phyloP scores from a whole-genome alignment of 106 monocot species.

The Iris macrosiphon region DNA sequence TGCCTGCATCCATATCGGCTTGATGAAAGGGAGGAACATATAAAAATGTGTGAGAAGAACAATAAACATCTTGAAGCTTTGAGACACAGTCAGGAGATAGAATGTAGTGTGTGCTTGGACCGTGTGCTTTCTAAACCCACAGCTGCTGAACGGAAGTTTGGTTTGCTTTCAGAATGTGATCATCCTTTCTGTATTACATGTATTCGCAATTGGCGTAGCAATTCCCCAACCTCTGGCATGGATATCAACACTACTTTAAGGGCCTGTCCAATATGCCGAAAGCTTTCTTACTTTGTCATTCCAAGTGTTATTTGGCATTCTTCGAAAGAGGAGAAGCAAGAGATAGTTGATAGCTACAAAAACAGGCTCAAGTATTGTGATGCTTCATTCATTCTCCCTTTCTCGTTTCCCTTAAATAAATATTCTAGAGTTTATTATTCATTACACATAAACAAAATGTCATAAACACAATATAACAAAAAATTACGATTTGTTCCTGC shows the following conservation, averaged over 20 bases:
- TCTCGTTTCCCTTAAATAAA: not conserved
- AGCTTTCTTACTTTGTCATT: constrained; percentile 86
- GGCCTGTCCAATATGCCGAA: constrained; percentile 87
- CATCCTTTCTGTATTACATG: constrained; percentile 94
- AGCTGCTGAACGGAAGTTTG: constrained; percentile 85
- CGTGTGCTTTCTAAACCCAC: constrained; percentile 79
- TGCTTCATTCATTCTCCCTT: not conserved
- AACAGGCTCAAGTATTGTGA: constrained; percentile 64
- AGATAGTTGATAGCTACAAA: constrained; percentile 81
- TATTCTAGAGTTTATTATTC: not conserved
- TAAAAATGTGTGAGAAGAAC: constrained; percentile 57
- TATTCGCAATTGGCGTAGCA: constrained; percentile 86
- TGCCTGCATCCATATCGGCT: constrained; percentile 78
- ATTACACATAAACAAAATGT: too few species aligned
- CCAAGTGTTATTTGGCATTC: constrained; percentile 93
- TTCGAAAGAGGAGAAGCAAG: constrained; percentile 75
- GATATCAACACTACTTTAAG: constrained; percentile 77
- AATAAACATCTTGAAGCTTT: constrained; percentile 68
- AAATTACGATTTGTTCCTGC: too few species aligned
- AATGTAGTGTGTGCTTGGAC: constrained; percentile 93
- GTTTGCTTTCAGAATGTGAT: constrained; percentile 88
- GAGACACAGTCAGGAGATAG: constrained; percentile 77
- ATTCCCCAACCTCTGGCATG: constrained; percentile 76
- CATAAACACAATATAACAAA: too few species aligned
- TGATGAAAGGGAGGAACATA: constrained; percentile 85